Conservation (phyloP, 129 eudicot genomes). For the Escallonia herrerae region DNA sequence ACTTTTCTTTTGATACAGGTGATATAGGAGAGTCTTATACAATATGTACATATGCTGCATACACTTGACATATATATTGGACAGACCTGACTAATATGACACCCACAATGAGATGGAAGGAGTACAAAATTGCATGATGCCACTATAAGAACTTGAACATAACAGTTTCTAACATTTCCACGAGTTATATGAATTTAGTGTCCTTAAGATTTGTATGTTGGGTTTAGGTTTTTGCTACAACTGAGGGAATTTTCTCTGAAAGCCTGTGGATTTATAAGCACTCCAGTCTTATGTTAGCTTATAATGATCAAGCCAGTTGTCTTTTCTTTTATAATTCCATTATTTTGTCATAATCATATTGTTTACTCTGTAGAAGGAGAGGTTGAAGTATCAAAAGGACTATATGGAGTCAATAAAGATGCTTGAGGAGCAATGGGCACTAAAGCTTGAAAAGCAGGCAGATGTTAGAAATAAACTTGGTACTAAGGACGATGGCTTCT, state of each 20-base stretch:
- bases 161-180: not conserved
- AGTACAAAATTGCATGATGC: not conserved
- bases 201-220: too few species aligned
- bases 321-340: too few species aligned
- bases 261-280: not conserved
- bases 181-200: not conserved
- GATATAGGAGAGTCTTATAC: too few species aligned
- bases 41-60: too few species aligned
- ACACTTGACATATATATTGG: too few species aligned
- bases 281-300: not conserved
- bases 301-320: not conserved
- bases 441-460: slow-evolving; percentile 34
- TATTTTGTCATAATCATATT: not conserved
- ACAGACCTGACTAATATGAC: too few species aligned
- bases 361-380: slow-evolving; percentile 48
- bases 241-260: not conserved
- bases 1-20: too few species aligned
- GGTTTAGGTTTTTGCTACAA: not conserved
- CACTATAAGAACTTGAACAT: not conserved
- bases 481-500: slow-evolving; percentile 24
- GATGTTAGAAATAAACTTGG: slow-evolving; percentile 23
- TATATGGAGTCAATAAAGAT: slow-evolving; percentile 55
- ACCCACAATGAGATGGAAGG: too few species aligned
- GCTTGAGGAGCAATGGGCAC: slow-evolving; percentile 57
- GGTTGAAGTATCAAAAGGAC: slow-evolving; percentile 55